These are phyloP conservation scores for Globisporangium paddicum DNA, from an alignment of 352 stramenopile genomes.

Conservation along the genomic window DNA sequence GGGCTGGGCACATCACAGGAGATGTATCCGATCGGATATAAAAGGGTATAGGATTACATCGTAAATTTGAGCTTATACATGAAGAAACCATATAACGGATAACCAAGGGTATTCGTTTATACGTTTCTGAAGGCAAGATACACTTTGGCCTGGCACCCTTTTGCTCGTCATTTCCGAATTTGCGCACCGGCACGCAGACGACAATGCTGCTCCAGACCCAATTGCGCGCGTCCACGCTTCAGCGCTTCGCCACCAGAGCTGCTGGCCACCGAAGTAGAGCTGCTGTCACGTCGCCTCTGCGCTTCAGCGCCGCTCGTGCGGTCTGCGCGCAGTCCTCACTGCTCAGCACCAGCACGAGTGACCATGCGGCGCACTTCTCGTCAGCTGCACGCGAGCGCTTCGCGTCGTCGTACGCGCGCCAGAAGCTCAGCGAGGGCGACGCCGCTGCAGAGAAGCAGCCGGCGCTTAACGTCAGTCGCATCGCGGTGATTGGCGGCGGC, in stretches of 20 bases:
- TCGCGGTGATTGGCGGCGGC: constrained; percentile 82
- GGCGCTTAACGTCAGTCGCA: constrained; percentile 38
- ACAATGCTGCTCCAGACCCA: background rate
- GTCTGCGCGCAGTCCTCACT: background rate
- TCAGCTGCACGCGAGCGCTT: constrained; percentile 11
- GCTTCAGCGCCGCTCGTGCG: background rate
- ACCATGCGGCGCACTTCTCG: background rate
- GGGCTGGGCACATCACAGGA: background rate
- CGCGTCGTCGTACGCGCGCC: constrained; percentile 14
- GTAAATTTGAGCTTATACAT: background rate
- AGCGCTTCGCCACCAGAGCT: background rate
- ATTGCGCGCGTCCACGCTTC: constrained; percentile 6
- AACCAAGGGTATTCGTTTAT: background rate
- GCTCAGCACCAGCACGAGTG: background rate
- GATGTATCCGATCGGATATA: background rate
- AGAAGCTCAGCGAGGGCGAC: constrained; percentile 10
- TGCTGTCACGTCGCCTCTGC: background rate
- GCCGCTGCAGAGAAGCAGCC: constrained; percentile 4
- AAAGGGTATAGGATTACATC: background rate
- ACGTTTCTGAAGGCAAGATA: background rate
- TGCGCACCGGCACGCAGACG: background rate
- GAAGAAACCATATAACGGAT: background rate
- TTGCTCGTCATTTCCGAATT: constrained; percentile 5
- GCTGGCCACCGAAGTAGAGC: background rate
- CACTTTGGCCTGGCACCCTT: background rate